Conservation (phyloP, 352 stramenopile genomes). For the Phytophthora quininea region DNA sequence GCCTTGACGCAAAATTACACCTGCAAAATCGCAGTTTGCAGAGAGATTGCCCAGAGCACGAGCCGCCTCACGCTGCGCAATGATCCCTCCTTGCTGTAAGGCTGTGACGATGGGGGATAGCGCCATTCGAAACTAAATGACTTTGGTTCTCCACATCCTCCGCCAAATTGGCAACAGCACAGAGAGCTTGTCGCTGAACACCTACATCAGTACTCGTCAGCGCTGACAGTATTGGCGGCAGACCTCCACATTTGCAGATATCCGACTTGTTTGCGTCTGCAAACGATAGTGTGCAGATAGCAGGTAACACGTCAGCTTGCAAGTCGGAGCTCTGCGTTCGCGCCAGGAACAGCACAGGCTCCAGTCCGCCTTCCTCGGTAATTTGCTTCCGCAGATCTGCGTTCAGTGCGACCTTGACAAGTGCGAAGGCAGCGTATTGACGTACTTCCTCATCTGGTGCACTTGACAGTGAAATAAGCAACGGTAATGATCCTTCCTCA, state of each 20-base stretch:
- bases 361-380: constrained; percentile 94
- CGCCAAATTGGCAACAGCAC: constrained; percentile 94
- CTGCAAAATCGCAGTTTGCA: constrained; percentile 95
- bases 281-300: constrained; percentile 93
- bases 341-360: constrained; percentile 96
- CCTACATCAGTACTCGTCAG: constrained; percentile 74
- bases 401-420: constrained; percentile 96
- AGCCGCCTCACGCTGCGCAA: constrained; percentile 93
- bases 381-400: constrained; percentile 93
- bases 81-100: constrained; percentile 71
- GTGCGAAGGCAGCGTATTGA: constrained; percentile 95
- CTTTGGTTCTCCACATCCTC: constrained; percentile 95
- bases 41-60: constrained; percentile 94
- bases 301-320: constrained; percentile 91
- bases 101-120: constrained; percentile 89
- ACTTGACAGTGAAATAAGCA: constrained; percentile 96
- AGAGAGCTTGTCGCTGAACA: constrained; percentile 93
- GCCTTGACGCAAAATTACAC: constrained; percentile 92
- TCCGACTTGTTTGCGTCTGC: constrained; percentile 94
- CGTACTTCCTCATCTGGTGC: constrained; percentile 93
- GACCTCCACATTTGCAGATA: constrained; percentile 93
- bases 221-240: constrained; percentile 88
- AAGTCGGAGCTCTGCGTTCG: constrained; percentile 93
- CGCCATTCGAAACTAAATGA: constrained; percentile 87
- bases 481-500: constrained; percentile 92